Evolutionary conservation across 129 eudicot species (phyloP), one percentile per base, ranked within the genome.

Genomic region (Lonicera japonica): DNA sequence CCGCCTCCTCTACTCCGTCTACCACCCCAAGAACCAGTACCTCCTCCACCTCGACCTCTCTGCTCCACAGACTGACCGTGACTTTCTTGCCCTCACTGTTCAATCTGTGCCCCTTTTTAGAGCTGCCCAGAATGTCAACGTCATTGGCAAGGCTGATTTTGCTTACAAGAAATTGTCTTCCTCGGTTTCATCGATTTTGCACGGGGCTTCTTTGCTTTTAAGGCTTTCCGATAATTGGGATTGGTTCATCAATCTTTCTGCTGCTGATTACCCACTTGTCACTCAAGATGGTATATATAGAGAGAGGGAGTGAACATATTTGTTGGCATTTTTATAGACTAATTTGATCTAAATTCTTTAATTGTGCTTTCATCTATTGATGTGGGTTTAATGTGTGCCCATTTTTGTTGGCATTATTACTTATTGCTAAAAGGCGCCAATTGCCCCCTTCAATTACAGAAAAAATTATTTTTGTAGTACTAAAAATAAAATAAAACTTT

Each of bases 161-260:
- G 86, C 78, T 45, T 77, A 84, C 59, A 60, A 67, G 0, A 54
- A 61, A 43, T 96, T 95, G 34, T 78, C 86, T 2, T 79, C 95
- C 21, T 66, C 74, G 0, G 60, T 92, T 25, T 75, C 98, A 0
- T 69, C 91, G 5, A 74, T 78, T 8, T 80, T 92, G 38, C 95
- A 75, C 50, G 98, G 95, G 10, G 98, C 96, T 54, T 81, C 96
- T 3, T 64, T 92, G 45, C 63, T 92, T 69, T 77, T 92, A 20
- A 70, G 84, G 53, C 51, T 92, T 43, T 70, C 76, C 0, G 11
- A 46, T 38, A 63, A 65, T 3, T 92, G 98, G 98, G 98, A 92
- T 80, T 92, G 98, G 98, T 87, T 92, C 57, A 75, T 92, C 6
- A 84, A 82, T 70, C 87, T 92, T 11, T 79, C 82, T 73, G 91